These are phyloP conservation scores for Steccherinum ochraceum DNA, from an alignment of 768 basidiomycete genomes.

Conservation along the genomic window DNA sequence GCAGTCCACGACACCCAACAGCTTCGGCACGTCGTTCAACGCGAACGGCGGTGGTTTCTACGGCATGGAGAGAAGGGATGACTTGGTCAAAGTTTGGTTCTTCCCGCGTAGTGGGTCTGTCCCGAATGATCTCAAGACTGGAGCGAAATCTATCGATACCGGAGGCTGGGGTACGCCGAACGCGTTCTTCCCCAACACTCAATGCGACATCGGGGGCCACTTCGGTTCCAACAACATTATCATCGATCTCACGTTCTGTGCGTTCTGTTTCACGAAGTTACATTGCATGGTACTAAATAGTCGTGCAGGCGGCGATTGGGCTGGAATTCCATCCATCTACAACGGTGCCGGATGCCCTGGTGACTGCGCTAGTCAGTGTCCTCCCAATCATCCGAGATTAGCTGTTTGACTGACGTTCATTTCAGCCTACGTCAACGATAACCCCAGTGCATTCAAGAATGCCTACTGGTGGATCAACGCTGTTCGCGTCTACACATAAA, in stretches of 20 bases:
- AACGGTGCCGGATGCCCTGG: conserved; percentile 44
- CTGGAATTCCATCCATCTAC: conserved; percentile 38
- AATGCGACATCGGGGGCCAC: conserved; percentile 49
- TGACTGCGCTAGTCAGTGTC: conserved; percentile 42
- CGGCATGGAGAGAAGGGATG: conserved; percentile 52
- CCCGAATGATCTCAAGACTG: conserved; percentile 39
- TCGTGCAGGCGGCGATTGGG: conserved; percentile 65
- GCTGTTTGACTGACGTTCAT: no score
- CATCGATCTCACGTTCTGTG: conserved; percentile 67
- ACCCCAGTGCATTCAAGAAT: conserved; percentile 57
- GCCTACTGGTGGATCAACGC: conserved; percentile 71
- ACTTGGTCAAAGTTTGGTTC: conserved; percentile 65
- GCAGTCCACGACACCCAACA: conserved; percentile 27
- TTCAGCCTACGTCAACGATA: conserved; percentile 56
- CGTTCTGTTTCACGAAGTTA: no score
- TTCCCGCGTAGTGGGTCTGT: conserved; percentile 47
- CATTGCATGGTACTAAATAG: no score
- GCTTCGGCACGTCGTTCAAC: conserved; percentile 57
- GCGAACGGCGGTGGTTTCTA: conserved; percentile 57
- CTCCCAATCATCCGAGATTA: not conserved
- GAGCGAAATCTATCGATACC: conserved; percentile 38
- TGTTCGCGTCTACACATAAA: conserved; percentile 43
- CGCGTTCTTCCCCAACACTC: conserved; percentile 55
- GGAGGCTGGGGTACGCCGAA: no score
- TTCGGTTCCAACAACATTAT: conserved; percentile 58